phyloP scores from a whole-genome alignment of 345 rosid genomes.

The Populus alba region DNA sequence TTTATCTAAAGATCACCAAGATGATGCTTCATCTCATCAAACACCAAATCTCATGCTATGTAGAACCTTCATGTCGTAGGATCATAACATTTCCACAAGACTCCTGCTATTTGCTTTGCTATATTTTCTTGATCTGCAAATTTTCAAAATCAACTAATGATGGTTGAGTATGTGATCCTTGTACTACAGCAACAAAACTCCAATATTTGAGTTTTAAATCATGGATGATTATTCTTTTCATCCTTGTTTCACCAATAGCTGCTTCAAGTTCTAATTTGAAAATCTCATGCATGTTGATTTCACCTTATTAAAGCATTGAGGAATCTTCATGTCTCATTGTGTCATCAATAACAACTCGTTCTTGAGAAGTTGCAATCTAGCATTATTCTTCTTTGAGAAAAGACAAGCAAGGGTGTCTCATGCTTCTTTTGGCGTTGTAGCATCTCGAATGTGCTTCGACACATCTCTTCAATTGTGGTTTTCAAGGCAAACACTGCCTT shows the following conservation, averaged over 20 bases:
- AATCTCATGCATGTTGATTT: background rate
- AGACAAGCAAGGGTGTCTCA: background rate
- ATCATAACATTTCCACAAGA: too few relatives aligned
- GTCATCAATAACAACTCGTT: background rate
- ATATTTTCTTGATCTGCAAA: background rate
- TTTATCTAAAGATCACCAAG: too few relatives aligned
- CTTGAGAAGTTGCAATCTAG: background rate
- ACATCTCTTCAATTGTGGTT: background rate
- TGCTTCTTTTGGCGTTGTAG: background rate
- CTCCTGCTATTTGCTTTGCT: constrained; percentile 6
- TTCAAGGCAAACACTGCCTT: background rate
- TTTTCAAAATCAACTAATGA: constrained; percentile 6
- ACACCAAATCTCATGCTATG: too few relatives aligned
- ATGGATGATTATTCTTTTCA: constrained; percentile 3
- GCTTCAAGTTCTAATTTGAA: background rate
- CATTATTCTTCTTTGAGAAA: background rate
- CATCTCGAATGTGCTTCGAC: background rate
- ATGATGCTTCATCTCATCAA: too few relatives aligned
- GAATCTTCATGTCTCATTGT: background rate
- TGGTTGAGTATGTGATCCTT: constrained; percentile 1
- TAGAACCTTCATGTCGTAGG: too few relatives aligned
- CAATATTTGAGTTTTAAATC: background rate
- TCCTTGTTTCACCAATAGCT: constrained; percentile 1
- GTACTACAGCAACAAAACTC: constrained; percentile 2
- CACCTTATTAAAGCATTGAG: constrained; percentile 2